These are phyloP conservation scores for Teratosphaeria nubilosa DNA, from an alignment of 2,329 filamentous ascomycete genomes.

Conservation along the genomic window DNA sequence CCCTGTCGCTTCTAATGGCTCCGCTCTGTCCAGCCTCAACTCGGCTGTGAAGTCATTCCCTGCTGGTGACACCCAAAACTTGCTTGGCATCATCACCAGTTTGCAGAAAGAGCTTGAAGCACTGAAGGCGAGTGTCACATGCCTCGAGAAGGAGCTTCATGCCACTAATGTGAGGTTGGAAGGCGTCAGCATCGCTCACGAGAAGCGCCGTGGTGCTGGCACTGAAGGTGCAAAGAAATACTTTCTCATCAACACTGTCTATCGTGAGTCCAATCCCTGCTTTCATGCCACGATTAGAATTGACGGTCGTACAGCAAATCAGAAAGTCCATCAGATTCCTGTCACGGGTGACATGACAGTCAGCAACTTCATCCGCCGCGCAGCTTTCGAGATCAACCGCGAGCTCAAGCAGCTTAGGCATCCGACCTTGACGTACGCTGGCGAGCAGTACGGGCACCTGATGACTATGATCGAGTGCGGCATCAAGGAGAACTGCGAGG, in stretches of 20 bases:
- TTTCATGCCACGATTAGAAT: neutral
- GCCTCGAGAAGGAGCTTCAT: neutral
- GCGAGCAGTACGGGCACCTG: constrained; percentile 1
- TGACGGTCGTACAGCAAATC: constrained; percentile 2
- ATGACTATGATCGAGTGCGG: constrained; percentile 4
- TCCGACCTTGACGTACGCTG: constrained; percentile 1
- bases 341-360: constrained; percentile 1
- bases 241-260: constrained; percentile 1
- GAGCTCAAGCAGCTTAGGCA: neutral
- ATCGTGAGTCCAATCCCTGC: constrained; percentile 2
- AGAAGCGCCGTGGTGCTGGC: constrained; percentile 3
- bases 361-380: constrained; percentile 2
- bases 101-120: neutral
- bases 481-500: neutral
- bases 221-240: constrained; percentile 2
- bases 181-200: neutral
- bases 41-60: neutral
- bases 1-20: neutral
- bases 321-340: neutral
- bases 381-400: neutral
- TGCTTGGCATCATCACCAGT: neutral
- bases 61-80: neutral
- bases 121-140: neutral
- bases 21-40: neutral
- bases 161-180: neutral